phyloP scores from a whole-genome alignment of 2,329 filamentous ascomycete genomes.

The Alternaria rosae region DNA sequence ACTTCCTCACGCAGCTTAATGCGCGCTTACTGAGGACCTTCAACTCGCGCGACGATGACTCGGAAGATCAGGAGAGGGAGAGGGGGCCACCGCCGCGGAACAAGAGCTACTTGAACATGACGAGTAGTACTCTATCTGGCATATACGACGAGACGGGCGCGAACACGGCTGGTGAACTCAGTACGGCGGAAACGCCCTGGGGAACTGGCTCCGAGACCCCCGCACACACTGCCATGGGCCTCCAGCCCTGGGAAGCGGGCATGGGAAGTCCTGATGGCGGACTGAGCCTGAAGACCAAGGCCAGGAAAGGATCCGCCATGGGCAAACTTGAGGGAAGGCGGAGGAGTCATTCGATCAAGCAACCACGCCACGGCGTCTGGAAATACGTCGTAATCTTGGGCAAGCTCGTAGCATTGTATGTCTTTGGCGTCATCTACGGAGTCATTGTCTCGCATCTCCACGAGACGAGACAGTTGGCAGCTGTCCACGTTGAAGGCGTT shows the following conservation, averaged over 20 bases:
- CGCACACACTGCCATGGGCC: slow-evolving; percentile 30
- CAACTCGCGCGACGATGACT: slow-evolving; percentile 34
- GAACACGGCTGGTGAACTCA: slow-evolving; percentile 42
- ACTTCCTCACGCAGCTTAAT: slow-evolving; percentile 49
- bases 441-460: slow-evolving; percentile 81
- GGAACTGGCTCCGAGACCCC: slow-evolving; percentile 79
- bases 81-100: slow-evolving; percentile 62
- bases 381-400: slow-evolving; percentile 63
- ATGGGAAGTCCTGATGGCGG: slow-evolving; percentile 37
- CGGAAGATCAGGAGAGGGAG: slow-evolving; percentile 23
- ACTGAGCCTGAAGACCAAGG: slow-evolving; percentile 31
- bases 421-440: slow-evolving; percentile 83
- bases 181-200: slow-evolving; percentile 75
- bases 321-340: not conserved
- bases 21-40: slow-evolving; percentile 44
- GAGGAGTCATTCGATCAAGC: slow-evolving; percentile 13
- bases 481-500: slow-evolving; percentile 66
- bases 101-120: slow-evolving; percentile 84
- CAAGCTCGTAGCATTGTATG: slow-evolving; percentile 73
- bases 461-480: slow-evolving; percentile 69
- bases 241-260: slow-evolving; percentile 27
- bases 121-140: slow-evolving; percentile 85
- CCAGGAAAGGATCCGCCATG: slow-evolving; percentile 16
- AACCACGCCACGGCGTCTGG: slow-evolving; percentile 25
- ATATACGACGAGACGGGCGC: slow-evolving; percentile 71